Evolutionary conservation across 768 basidiomycete species (phyloP), one percentile per base, ranked within the genome.

Genomic region (Termitomyces sp.): DNA sequence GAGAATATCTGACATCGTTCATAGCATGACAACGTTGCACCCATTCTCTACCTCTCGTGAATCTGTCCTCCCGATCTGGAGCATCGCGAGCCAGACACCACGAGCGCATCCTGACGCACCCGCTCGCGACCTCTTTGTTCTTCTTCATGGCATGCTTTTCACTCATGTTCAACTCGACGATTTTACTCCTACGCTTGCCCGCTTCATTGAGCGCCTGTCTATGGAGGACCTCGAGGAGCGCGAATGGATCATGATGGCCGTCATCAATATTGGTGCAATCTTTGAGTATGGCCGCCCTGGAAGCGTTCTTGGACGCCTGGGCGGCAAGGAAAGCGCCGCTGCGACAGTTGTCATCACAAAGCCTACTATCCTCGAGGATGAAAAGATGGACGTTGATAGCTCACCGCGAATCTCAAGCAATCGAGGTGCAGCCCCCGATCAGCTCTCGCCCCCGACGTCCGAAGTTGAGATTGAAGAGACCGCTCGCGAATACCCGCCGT

Each of bases 231-330:
- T 85, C 0, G 84, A 90, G 62, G 89, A 87, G 67, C 85, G 87
- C 30, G 93, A 96, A 56, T 99, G 97, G 97, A 88, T 93, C 64
- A 94, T 95, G 89, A 96, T 98, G 93, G 96, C 85, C 0, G 76
- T 89, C 46, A 78, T 93, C 64, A 96, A 96, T 69, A 79, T 98
- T 33, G 79, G 84, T 4, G 83, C 90, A 0, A 71, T 97, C 9
- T 76, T 98, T 65, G 95, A 98, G 71, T 98, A 95, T 64, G 96
- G 97, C 34, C 80, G 85, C 27, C 79, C 86, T 3, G 81, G 79
- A 5, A 87, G 93, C 3, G 73, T 92, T 5, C 72, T 98, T 48
- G 81, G 85, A 53, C 86, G 81, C 60, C 76, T 83, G 3, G 82
- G 88, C 14, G 84, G 80, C 27, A 86, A 82, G 68, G 80, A 81